phyloP scores from a whole-genome alignment of 345 rosid genomes.

The Syzygium aromaticum region DNA sequence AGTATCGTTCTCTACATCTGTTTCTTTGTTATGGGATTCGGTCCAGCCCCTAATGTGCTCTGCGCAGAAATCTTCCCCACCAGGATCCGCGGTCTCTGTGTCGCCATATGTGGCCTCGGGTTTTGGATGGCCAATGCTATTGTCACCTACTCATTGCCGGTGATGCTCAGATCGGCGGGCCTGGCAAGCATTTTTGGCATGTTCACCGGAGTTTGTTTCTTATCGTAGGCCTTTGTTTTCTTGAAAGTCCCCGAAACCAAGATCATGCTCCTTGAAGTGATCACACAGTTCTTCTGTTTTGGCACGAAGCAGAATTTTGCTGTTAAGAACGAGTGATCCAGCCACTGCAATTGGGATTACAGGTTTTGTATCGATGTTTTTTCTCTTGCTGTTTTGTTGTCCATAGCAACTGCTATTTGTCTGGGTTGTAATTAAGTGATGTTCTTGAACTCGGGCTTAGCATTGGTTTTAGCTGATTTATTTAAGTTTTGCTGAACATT shows the following conservation, averaged over 20 bases:
- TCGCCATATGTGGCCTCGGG: constrained; percentile 77
- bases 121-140: constrained; percentile 80
- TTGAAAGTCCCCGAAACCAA: constrained; percentile 87
- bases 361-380: not conserved
- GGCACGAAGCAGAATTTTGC: constrained; percentile 70
- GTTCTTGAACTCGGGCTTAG: not conserved
- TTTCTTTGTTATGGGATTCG: constrained; percentile 96
- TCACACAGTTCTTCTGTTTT: constrained; percentile 75
- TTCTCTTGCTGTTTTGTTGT: not conserved
- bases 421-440: not conserved
- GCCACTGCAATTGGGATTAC: not conserved
- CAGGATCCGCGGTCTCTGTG: constrained; percentile 82
- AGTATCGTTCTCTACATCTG: constrained; percentile 75
- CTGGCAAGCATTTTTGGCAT: constrained; percentile 80
- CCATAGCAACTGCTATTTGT: not conserved
- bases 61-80: constrained; percentile 98
- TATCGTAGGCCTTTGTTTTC: constrained; percentile 69
- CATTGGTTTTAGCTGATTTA: not conserved
- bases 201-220: constrained; percentile 59
- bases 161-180: constrained; percentile 68
- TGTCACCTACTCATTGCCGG: constrained; percentile 80
- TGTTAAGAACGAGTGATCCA: constrained; percentile 35
- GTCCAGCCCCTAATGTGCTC: constrained; percentile 90
- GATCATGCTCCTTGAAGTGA: constrained; percentile 98
- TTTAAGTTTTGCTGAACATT: not conserved